These are phyloP conservation scores for Eruca vesicaria DNA, from an alignment of 441 rosid species.

Conservation along the genomic window DNA sequence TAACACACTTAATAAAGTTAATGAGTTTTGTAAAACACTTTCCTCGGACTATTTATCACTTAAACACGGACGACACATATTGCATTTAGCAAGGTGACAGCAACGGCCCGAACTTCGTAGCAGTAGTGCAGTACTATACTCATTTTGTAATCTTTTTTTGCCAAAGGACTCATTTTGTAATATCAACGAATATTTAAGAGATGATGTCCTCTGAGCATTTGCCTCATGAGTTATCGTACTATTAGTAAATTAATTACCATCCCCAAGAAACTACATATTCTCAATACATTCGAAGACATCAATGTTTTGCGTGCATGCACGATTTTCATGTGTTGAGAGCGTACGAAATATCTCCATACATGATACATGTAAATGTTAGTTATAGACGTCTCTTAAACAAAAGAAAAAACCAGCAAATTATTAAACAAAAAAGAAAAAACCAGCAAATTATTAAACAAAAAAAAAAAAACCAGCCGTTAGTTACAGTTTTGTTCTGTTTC, in stretches of 20 bases:
- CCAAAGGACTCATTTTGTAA: conserved; percentile 19
- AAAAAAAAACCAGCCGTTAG: background rate
- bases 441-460: no score
- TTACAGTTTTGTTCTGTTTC: background rate
- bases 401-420: background rate
- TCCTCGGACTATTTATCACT: conserved; percentile 10
- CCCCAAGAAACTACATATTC: conserved; percentile 11
- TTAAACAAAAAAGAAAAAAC: background rate
- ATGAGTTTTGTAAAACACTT: conserved; percentile 1
- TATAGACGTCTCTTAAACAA: background rate
- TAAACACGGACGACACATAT: conserved; percentile 15
- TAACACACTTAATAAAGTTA: background rate
- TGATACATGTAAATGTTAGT: background rate
- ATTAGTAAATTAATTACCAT: conserved; percentile 6
- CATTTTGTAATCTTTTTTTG: conserved; percentile 17
- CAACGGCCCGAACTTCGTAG: conserved; percentile 27
- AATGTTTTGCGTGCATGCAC: conserved; percentile 30
- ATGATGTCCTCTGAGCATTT: conserved; percentile 16
- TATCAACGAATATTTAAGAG: conserved; percentile 28
- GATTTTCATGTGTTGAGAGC: conserved; percentile 15
- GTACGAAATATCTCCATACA: background rate
- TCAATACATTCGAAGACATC: conserved; percentile 2
- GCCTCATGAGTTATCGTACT: background rate
- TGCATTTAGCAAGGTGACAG: conserved; percentile 30
- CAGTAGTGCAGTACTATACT: no score